Conservation (phyloP, 129 eudicot genomes). For the Flaveria robusta region DNA sequence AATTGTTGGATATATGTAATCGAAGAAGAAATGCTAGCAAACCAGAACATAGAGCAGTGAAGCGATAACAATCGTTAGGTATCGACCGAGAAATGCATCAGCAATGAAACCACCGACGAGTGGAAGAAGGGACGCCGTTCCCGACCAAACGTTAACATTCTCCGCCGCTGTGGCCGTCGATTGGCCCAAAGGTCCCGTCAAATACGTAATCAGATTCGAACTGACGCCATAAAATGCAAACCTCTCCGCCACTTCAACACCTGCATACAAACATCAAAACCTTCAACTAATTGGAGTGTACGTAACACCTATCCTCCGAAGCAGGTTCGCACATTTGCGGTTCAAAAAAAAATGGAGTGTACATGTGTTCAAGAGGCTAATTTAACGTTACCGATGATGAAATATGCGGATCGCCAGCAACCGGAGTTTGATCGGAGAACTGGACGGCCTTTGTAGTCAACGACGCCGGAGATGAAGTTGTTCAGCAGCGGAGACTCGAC, state of each 20-base stretch:
- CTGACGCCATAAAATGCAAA: conserved; percentile 59
- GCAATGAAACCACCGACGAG: conserved; percentile 68
- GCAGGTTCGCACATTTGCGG: no score
- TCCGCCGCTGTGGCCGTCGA: conserved; percentile 76
- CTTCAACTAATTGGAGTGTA: background rate
- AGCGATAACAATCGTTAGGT: conserved; percentile 53
- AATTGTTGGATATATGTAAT: no score
- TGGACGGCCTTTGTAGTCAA: conserved; percentile 60
- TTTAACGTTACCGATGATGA: conserved; percentile 41
- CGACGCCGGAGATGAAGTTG: conserved; percentile 48
- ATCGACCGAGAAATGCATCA: conserved; percentile 67
- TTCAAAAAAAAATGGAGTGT: no score
- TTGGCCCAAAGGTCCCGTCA: conserved; percentile 55
- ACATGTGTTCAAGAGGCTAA: background rate
- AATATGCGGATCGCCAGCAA: conserved; percentile 58
- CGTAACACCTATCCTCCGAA: no score
- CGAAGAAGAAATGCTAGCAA: background rate
- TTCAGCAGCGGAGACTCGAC: conserved; percentile 32
- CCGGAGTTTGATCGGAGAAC: conserved; percentile 61
- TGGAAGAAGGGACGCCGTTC: conserved; percentile 59
- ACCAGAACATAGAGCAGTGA: conserved; percentile 71
- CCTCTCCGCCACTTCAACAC: conserved; percentile 75
- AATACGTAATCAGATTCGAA: conserved; percentile 48
- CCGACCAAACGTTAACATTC: conserved; percentile 71
- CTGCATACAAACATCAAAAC: conserved; percentile 28